Percentiles rank a stretch among this genome's conserved stretches.
phyloP scores from a whole-genome alignment of 2,329 filamentous ascomycete genomes.

The Arthroderma uncinatum region DNA sequence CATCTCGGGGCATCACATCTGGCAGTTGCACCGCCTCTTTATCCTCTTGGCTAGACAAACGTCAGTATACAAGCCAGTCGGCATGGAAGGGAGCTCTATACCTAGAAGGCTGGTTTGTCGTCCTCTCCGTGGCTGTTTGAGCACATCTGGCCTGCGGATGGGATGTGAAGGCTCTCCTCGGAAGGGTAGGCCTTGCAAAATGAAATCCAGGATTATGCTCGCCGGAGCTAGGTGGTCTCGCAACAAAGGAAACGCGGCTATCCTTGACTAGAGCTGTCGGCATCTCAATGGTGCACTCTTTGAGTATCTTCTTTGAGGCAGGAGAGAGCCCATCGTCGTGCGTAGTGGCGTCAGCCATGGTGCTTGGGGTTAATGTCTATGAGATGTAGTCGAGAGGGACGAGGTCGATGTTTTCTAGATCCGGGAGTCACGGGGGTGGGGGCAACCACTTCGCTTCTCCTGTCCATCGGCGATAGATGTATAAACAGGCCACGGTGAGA shows the following conservation, averaged over 20 bases:
- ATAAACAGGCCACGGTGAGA: too few species aligned
- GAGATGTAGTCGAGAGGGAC: not conserved
- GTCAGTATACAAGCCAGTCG: not conserved
- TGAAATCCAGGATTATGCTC: slow-evolving; percentile 24
- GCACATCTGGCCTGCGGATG: slow-evolving; percentile 7
- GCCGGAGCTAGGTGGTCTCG: slow-evolving; percentile 24
- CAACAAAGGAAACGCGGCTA: slow-evolving; percentile 20
- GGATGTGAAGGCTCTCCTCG: slow-evolving; percentile 12
- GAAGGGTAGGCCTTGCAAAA: slow-evolving; percentile 25
- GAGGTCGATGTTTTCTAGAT: not conserved
- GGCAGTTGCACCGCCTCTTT: not conserved
- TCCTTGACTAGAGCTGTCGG: slow-evolving; percentile 7
- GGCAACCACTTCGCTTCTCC: too few species aligned
- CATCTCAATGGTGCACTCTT: slow-evolving; percentile 15
- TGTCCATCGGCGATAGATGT: too few species aligned
- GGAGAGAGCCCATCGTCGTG: slow-evolving; percentile 15
- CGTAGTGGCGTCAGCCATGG: not conserved
- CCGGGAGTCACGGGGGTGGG: not conserved
- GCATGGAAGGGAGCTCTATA: not conserved
- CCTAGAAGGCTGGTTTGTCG: not conserved
- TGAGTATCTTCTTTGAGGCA: slow-evolving; percentile 14
- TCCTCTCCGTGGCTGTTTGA: not conserved
- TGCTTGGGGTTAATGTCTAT: not conserved
- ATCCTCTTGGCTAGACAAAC: not conserved
- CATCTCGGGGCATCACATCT: not conserved